phyloP scores from a whole-genome alignment of 768 basidiomycete species.

The Lactifluus echinatus region DNA sequence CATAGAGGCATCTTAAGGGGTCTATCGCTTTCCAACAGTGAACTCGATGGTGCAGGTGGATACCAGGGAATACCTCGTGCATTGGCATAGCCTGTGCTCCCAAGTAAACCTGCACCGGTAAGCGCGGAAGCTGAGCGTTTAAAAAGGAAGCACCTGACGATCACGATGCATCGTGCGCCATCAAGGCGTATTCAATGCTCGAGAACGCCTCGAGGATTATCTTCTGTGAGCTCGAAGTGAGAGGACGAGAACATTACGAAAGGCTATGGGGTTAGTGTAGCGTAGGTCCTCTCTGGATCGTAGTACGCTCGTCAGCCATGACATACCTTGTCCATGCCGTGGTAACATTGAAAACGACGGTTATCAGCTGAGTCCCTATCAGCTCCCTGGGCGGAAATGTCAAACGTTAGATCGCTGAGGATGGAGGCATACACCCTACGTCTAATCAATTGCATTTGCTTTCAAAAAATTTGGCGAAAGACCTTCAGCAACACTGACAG shows the following conservation, averaged over 20 bases:
- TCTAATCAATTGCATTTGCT: too few relatives aligned
- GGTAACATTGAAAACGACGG: neutral
- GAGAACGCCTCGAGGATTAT: too few relatives aligned
- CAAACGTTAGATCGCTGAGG: neutral
- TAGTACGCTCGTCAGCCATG: neutral
- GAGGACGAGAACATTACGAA: neutral
- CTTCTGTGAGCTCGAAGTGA: too few relatives aligned
- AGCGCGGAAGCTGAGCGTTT: too few relatives aligned
- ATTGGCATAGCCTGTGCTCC: too few relatives aligned
- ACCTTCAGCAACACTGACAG: neutral
- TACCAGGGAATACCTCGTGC: too few relatives aligned
- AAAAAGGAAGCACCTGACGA: too few relatives aligned
- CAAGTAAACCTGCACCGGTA: too few relatives aligned
- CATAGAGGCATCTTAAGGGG: too few relatives aligned
- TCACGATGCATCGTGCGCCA: too few relatives aligned
- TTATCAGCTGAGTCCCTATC: neutral
- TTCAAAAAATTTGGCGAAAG: neutral
- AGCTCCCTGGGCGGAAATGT: neutral
- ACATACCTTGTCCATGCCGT: neutral
- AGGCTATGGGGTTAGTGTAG: neutral
- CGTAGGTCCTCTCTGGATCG: neutral
- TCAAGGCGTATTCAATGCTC: neutral
- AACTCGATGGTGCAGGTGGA: too few relatives aligned
- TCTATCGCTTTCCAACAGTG: too few relatives aligned
- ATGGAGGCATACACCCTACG: neutral